These are phyloP conservation scores for Graphiopsis chlorocephala DNA, from an alignment of 2,329 filamentous ascomycete species.

Conservation along the genomic window DNA sequence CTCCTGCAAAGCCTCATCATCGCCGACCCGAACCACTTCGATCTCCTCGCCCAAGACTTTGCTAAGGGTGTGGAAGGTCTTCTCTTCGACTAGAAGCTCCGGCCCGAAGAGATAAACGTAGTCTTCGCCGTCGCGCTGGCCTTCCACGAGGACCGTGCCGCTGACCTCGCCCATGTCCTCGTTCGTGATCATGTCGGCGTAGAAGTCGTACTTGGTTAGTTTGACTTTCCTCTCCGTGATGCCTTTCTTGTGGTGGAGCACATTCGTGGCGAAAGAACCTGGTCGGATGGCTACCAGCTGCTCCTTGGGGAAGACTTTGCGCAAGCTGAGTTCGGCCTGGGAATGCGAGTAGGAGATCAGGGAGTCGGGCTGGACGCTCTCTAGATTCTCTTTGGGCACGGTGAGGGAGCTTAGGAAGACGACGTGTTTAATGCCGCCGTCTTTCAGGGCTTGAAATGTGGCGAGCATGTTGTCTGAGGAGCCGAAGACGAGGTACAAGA, in stretches of 20 bases:
- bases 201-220: constrained; percentile 31
- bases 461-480: constrained; percentile 41
- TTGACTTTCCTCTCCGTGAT: constrained; percentile 36
- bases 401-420: constrained; percentile 47
- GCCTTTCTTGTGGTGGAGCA: constrained; percentile 22
- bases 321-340: constrained; percentile 44
- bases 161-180: constrained; percentile 47
- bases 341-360: constrained; percentile 44
- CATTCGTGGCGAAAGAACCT: constrained; percentile 47
- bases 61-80: constrained; percentile 32
- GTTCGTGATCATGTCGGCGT: constrained; percentile 42
- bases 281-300: constrained; percentile 44
- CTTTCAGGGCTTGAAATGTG: constrained; percentile 44
- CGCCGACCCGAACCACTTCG: constrained; percentile 23
- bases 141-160: constrained; percentile 40
- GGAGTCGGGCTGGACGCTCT: constrained; percentile 29
- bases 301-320: constrained; percentile 40
- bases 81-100: constrained; percentile 32
- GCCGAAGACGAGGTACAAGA: constrained; percentile 44
- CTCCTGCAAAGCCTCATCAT: constrained; percentile 24
- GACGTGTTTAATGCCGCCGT: constrained; percentile 45
- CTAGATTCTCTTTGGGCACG: constrained; percentile 24
- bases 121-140: constrained; percentile 29
- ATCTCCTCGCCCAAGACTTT: constrained; percentile 35
- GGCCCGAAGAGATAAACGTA: constrained; percentile 40